phyloP scores from a whole-genome alignment of 83 land plant genomes.

The Picea engelmannii region DNA sequence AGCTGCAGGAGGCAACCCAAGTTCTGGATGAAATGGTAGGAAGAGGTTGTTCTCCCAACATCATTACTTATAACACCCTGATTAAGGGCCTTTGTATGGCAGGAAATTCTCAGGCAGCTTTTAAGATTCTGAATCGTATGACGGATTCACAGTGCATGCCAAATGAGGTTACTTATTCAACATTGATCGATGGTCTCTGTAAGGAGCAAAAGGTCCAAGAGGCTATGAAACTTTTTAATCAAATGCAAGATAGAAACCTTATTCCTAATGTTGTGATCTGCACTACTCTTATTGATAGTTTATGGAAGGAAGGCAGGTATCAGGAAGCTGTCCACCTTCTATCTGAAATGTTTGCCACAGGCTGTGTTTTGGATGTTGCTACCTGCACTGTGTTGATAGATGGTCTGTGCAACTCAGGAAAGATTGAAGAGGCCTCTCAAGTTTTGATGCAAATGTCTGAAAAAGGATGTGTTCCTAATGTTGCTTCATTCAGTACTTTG shows the following conservation, averaged over 20 bases:
- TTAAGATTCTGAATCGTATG: constrained; percentile 40
- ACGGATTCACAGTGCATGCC: constrained; percentile 28
- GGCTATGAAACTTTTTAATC: constrained; percentile 29
- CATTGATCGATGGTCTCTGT: constrained; percentile 43
- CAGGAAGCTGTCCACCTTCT: constrained; percentile 38
- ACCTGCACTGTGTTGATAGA: constrained; percentile 34
- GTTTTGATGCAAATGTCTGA: constrained; percentile 27
- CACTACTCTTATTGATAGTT: constrained; percentile 58
- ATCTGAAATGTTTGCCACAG: constrained; percentile 18
- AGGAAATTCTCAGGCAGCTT: constrained; percentile 25
- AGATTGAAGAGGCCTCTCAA: constrained; percentile 36
- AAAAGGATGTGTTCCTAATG: constrained; percentile 20
- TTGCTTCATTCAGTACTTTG: constrained; percentile 20
- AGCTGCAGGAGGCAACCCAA: constrained; percentile 22
- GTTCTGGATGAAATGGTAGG: constrained; percentile 32
- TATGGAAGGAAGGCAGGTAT: constrained; percentile 45
- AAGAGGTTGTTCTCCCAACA: constrained; percentile 17
- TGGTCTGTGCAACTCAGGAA: constrained; percentile 25
- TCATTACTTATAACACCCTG: constrained; percentile 39
- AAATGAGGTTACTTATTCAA: constrained; percentile 32
- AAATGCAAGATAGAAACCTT: constrained; percentile 17
- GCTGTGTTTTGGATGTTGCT: constrained; percentile 22
- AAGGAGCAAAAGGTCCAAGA: constrained; percentile 11
- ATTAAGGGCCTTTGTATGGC: constrained; percentile 41
- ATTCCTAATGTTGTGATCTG: constrained; percentile 49